Evolutionary conservation across 1,139 yeast genomes (phyloP).

Genomic region (Trichomonascaceae sp.): DNA sequence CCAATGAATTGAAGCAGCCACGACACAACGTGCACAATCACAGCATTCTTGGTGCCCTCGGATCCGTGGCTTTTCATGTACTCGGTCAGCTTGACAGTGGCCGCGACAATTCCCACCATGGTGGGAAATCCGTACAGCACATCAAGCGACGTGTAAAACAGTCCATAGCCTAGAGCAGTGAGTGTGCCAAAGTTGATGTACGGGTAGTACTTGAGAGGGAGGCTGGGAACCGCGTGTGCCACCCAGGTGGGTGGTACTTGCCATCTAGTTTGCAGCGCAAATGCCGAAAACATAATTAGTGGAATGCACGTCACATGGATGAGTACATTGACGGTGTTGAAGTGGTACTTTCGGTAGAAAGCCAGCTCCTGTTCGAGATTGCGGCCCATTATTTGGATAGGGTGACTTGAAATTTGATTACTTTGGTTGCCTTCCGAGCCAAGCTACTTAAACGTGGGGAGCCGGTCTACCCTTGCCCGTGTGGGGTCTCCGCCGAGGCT

Average conservation of each 20-base stretch:
- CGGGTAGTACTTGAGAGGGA: slow-evolving; percentile 19
- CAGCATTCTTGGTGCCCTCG: slow-evolving; percentile 17
- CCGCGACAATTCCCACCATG: slow-evolving; percentile 24
- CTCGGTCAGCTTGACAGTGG: slow-evolving; percentile 16
- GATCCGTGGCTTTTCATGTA: slow-evolving; percentile 10
- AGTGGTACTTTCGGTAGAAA: slow-evolving; percentile 77
- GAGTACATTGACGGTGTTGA: slow-evolving; percentile 49
- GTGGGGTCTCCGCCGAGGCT: no score
- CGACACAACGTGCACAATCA: slow-evolving; percentile 34
- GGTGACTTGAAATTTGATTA: no score
- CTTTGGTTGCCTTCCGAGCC: no score
- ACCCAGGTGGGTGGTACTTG: slow-evolving; percentile 5
- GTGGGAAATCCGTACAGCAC: slow-evolving; percentile 31
- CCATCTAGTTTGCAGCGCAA: slow-evolving; percentile 28
- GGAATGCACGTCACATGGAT: slow-evolving; percentile 81
- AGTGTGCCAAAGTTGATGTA: slow-evolving; percentile 31
- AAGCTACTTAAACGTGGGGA: no score
- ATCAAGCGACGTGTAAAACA: slow-evolving; percentile 33
- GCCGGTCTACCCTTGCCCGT: no score
- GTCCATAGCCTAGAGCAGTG: slow-evolving; percentile 29
- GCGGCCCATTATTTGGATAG: slow-evolving; percentile 17
- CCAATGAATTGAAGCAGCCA: slow-evolving; percentile 91
- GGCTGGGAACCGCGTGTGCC: slow-evolving; percentile 13
- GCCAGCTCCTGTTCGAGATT: slow-evolving; percentile 57
- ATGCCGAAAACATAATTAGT: slow-evolving; percentile 45